Evolutionary conservation across 495 filamentous ascomycete species (phyloP).

Genomic region (Hypoxylon trugodes): DNA sequence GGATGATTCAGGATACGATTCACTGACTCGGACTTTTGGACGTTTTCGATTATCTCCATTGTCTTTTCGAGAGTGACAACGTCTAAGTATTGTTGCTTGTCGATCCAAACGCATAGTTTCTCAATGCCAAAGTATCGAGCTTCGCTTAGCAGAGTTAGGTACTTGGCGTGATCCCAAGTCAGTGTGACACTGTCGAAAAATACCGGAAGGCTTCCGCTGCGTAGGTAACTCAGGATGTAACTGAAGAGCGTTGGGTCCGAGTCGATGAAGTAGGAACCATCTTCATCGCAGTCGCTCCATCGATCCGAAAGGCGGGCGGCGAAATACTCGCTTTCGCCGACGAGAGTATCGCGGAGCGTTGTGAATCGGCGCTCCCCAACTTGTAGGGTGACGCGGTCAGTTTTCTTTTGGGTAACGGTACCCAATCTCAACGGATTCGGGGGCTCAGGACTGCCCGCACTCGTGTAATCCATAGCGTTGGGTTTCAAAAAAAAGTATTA

Average conservation of each 20-base stretch:
- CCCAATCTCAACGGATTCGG: too few relatives aligned
- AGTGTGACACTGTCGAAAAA: constrained; percentile 45
- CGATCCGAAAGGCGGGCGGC: constrained; percentile 14
- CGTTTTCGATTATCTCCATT: background rate
- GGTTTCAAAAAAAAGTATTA: too few relatives aligned
- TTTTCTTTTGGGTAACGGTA: background rate
- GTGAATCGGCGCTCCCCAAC: constrained; percentile 33
- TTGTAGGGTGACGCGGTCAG: constrained; percentile 19
- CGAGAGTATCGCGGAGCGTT: constrained; percentile 19
- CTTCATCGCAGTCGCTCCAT: constrained; percentile 30
- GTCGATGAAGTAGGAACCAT: constrained; percentile 56
- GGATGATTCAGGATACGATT: background rate
- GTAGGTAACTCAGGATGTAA: constrained; percentile 52
- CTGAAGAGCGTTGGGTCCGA: constrained; percentile 50
- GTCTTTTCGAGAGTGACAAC: constrained; percentile 12
- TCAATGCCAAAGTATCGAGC: constrained; percentile 49
- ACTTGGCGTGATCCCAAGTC: constrained; percentile 48
- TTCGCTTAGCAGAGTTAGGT: constrained; percentile 43
- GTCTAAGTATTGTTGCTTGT: constrained; percentile 22
- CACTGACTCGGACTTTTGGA: background rate
- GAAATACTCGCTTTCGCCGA: constrained; percentile 25
- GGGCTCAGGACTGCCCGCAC: too few relatives aligned
- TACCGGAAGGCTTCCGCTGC: constrained; percentile 47
- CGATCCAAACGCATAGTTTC: constrained; percentile 24
- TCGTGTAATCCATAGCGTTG: too few relatives aligned